Evolutionary conservation across 1,284 basidiomycete genomes (phyloP), one percentile per base, ranked within the genome.

Genomic region (Heliocybe sulcata): DNA sequence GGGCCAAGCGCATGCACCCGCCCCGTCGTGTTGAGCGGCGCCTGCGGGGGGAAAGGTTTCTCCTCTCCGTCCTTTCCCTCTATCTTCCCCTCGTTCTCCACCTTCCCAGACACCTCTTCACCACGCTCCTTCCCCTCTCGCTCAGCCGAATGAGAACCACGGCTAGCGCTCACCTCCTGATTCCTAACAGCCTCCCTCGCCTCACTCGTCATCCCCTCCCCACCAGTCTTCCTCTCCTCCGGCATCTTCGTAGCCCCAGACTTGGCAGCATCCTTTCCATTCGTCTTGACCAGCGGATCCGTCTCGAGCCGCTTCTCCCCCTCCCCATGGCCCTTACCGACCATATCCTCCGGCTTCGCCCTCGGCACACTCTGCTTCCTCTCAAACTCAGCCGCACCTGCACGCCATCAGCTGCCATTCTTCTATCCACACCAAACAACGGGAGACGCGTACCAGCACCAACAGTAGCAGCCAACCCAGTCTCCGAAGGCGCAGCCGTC

Each of bases 401-500:
- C 20, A 16, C 33, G n/a, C 58, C 52, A 57, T 72, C 69, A 19
- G 66, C 66, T 1, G 71, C 33, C 9, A 16, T n/a, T n/a, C n/a
- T n/a, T n/a, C n/a, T n/a, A n/a, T n/a, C n/a, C n/a, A n/a, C n/a
- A n/a, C n/a, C n/a, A n/a, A n/a, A n/a, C n/a, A n/a, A n/a, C n/a
- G n/a, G n/a, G n/a, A n/a, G n/a, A n/a, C n/a, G n/a, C n/a, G n/a
- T 70, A 45, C 59, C 60, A 2, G 55, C 51, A 0, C 45, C 53
- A n/a, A 69, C 69, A 10, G 69, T n/a, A n/a, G 68, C 4, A 69
- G 63, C 3, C 63, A 60, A 16, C 69, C 71, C 11, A 63, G 65
- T 12, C 67, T 70, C 16, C 56, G 60, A 20, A 53, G 51, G 38
- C 56, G 55, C 45, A 60, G 58, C 20, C 52, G 33, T 11, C 60